phyloP scores from a whole-genome alignment of 768 basidiomycete species.

The Trametopsis cervina region DNA sequence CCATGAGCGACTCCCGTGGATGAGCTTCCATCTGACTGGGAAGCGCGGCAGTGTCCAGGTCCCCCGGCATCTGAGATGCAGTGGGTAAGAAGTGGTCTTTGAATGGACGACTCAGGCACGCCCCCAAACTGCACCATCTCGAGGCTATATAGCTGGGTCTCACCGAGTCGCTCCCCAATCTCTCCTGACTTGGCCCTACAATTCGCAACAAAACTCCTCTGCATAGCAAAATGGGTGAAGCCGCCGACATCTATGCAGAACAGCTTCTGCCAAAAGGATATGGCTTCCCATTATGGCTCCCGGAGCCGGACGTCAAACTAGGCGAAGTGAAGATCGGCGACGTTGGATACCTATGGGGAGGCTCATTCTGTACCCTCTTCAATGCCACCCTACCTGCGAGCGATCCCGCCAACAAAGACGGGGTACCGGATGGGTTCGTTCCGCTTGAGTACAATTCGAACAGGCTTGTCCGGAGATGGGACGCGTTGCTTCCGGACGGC shows the following conservation, averaged over 20 bases:
- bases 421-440: neutral
- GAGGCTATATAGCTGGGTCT: too few relatives aligned
- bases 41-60: too few relatives aligned
- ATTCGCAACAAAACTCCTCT: too few relatives aligned
- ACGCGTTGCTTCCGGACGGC: neutral
- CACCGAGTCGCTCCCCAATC: too few relatives aligned
- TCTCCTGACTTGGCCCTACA: too few relatives aligned
- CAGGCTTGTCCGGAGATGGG: neutral
- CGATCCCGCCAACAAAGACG: neutral
- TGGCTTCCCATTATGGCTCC: constrained; percentile 1
- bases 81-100: too few relatives aligned
- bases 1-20: too few relatives aligned
- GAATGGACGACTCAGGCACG: too few relatives aligned
- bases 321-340: constrained; percentile 2
- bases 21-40: too few relatives aligned
- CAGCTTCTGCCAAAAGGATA: neutral
- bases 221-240: too few relatives aligned
- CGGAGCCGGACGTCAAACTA: neutral
- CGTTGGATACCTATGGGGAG: neutral
- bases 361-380: neutral
- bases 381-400: neutral
- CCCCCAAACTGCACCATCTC: too few relatives aligned
- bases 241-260: neutral
- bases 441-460: neutral
- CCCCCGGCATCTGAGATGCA: too few relatives aligned